Percentiles rank a stretch among this genome's conserved stretches.
phyloP scores from a whole-genome alignment of 2,329 filamentous ascomycete genomes.

The Simplicillium aogashimaense region DNA sequence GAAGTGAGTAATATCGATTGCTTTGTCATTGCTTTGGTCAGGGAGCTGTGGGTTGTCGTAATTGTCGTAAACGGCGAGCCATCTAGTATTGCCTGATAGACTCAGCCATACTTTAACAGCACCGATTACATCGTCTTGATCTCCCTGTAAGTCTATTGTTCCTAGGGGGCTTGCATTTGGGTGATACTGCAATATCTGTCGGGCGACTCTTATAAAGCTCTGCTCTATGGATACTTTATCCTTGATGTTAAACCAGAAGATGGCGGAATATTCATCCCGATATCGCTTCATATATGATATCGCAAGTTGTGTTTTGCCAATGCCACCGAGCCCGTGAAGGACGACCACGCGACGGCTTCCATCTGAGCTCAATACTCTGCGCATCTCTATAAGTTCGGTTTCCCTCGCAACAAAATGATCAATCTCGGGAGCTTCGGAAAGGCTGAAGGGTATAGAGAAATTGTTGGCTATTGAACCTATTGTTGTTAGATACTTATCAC shows the following conservation, averaged over 20 bases:
- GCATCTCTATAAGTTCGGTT: neutral
- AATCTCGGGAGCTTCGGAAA: neutral
- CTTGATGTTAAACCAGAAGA: slow-evolving; percentile 32
- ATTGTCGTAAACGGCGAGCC: slow-evolving; percentile 30
- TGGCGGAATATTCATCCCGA: slow-evolving; percentile 22
- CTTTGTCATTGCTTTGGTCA: slow-evolving; percentile 3
- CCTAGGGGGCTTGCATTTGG: slow-evolving; percentile 12
- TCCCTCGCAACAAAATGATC: neutral
- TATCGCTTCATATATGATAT: slow-evolving; percentile 24
- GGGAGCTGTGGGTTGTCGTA: slow-evolving; percentile 25
- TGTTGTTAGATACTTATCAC: neutral
- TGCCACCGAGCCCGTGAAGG: slow-evolving; percentile 30
- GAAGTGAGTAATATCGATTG: slow-evolving; percentile 19
- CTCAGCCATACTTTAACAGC: slow-evolving; percentile 27
- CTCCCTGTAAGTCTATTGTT: slow-evolving; percentile 11
- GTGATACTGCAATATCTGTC: slow-evolving; percentile 17
- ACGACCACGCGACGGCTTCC: slow-evolving; percentile 12
- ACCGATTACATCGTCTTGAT: slow-evolving; percentile 15
- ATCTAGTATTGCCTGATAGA: slow-evolving; percentile 20
- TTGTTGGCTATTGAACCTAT: neutral
- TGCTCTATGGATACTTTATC: slow-evolving; percentile 23
- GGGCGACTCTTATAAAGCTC: slow-evolving; percentile 19
- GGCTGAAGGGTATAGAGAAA: neutral
- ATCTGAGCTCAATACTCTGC: neutral
- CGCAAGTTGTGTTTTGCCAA: slow-evolving; percentile 34